Percentiles rank a stretch among this genome's conserved stretches.
These are phyloP conservation scores for Xylariaceae sp. DNA, from an alignment of 2,329 filamentous ascomycete genomes.

Conservation along the genomic window DNA sequence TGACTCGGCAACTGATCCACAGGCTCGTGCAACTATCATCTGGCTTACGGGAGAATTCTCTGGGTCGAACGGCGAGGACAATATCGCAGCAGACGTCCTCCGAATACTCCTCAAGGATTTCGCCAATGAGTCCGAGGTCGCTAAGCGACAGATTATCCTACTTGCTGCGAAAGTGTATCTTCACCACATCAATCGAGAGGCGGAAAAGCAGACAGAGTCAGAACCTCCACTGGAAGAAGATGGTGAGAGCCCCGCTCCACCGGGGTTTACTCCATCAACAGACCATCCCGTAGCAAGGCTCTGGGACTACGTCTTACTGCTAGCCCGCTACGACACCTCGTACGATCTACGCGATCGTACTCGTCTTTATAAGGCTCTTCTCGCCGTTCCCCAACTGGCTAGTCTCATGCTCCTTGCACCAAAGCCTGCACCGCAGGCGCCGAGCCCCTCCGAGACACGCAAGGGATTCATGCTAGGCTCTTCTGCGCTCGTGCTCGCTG, in stretches of 20 bases:
- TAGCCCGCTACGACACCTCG: conserved; percentile 91
- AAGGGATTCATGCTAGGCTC: conserved; percentile 82
- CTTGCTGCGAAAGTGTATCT: conserved; percentile 97
- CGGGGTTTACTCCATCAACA: conserved; percentile 47
- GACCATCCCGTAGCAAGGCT: conserved; percentile 76
- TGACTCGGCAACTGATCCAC: conserved; percentile 84
- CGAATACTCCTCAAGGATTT: conserved; percentile 89
- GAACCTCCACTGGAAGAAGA: conserved; percentile 40
- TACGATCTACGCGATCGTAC: conserved; percentile 94
- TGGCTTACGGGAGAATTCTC: conserved; percentile 98
- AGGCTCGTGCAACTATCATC: conserved; percentile 91
- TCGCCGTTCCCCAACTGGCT: conserved; percentile 85
- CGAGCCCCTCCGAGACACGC: conserved; percentile 85
- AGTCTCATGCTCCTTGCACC: conserved; percentile 90
- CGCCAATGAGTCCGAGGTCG: conserved; percentile 79
- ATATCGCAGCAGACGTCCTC: conserved; percentile 91
- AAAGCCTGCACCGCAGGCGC: conserved; percentile 90
- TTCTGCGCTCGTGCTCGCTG: conserved; percentile 82
- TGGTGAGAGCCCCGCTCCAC: conserved; percentile 32
- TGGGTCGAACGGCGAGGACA: conserved; percentile 78
- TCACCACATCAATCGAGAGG: conserved; percentile 77
- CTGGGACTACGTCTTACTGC: conserved; percentile 83
- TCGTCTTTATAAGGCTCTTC: conserved; percentile 83
- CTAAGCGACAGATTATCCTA: conserved; percentile 89
- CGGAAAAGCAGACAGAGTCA: conserved; percentile 45